Evolutionary conservation across 345 rosid genomes (phyloP).

Genomic region (Camelina neglecta): DNA sequence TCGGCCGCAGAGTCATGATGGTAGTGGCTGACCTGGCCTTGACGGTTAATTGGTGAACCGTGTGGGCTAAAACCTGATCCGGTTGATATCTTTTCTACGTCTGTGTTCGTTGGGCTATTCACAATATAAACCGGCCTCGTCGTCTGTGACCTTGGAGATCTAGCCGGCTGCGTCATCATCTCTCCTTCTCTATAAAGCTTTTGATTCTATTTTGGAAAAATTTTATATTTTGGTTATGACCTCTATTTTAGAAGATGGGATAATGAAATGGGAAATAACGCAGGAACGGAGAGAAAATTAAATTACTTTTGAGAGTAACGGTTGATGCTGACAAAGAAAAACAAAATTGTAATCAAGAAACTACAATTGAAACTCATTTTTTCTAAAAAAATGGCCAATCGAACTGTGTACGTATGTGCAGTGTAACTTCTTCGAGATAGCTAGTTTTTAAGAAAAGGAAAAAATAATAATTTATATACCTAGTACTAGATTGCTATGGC

Average conservation of each 20-base stretch:
- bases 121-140: slow-evolving; percentile 74
- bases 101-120: slow-evolving; percentile 85
- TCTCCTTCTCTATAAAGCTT: neutral
- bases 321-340: slow-evolving; percentile 20
- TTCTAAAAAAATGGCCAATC: neutral
- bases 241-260: slow-evolving; percentile 8
- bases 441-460: neutral
- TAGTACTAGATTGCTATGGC: neutral
- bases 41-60: slow-evolving; percentile 69
- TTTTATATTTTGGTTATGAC: neutral
- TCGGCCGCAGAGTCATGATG: slow-evolving; percentile 62
- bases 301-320: slow-evolving; percentile 24
- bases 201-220: neutral
- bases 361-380: slow-evolving; percentile 1
- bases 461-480: neutral
- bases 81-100: slow-evolving; percentile 78
- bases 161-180: slow-evolving; percentile 47
- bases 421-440: neutral
- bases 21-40: slow-evolving; percentile 71
- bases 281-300: slow-evolving; percentile 4
- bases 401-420: neutral
- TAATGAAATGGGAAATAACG: slow-evolving; percentile 15
- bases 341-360: neutral
- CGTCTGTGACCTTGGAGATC: slow-evolving; percentile 59
- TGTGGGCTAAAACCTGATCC: slow-evolving; percentile 67